Conservation (phyloP, 208 protist genomes). For the Acanthamoeba lenticulata region DNA sequence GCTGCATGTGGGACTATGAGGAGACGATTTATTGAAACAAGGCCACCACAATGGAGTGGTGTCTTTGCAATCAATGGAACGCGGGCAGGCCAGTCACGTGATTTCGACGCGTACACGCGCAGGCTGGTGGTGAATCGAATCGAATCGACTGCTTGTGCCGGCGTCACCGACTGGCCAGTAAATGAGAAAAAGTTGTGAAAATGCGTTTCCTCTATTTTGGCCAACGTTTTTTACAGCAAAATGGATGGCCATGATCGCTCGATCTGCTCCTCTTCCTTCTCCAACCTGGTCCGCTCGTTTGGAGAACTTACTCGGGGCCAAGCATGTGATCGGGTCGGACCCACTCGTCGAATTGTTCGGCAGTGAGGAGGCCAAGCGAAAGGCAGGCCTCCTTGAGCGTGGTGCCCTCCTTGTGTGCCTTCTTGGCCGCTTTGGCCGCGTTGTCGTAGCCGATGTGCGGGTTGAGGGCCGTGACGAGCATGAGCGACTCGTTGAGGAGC, state of each 20-base stretch:
- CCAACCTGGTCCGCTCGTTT: too few species aligned
- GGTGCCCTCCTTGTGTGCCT: constrained; percentile 85
- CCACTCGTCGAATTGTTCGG: constrained; percentile 55
- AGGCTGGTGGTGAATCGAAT: too few species aligned
- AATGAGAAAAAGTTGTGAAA: not conserved
- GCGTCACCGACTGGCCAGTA: not conserved
- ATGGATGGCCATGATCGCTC: too few species aligned
- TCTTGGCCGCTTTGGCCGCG: constrained; percentile 86
- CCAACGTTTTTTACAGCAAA: not conserved
- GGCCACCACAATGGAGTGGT: too few species aligned
- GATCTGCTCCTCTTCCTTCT: too few species aligned
- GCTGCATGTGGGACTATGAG: too few species aligned
- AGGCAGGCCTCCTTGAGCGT: constrained; percentile 84
- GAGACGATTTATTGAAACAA: not conserved
- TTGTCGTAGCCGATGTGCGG: constrained; percentile 94
- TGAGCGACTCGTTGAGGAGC: constrained; percentile 88
- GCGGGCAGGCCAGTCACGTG: too few species aligned
- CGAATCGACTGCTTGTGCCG: too few species aligned
- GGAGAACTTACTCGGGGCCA: constrained; percentile 22
- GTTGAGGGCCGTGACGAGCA: constrained; percentile 94
- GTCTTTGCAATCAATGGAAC: too few species aligned
- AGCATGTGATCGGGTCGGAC: constrained; percentile 63
- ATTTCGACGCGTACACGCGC: too few species aligned
- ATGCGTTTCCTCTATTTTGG: too few species aligned
- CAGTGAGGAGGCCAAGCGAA: constrained; percentile 71